A percentile compares a stretch with the other conserved stretches of the same genome.
phyloP scores from a whole-genome alignment of 352 stramenopile species.

The Globisporangium recalcitrans region DNA sequence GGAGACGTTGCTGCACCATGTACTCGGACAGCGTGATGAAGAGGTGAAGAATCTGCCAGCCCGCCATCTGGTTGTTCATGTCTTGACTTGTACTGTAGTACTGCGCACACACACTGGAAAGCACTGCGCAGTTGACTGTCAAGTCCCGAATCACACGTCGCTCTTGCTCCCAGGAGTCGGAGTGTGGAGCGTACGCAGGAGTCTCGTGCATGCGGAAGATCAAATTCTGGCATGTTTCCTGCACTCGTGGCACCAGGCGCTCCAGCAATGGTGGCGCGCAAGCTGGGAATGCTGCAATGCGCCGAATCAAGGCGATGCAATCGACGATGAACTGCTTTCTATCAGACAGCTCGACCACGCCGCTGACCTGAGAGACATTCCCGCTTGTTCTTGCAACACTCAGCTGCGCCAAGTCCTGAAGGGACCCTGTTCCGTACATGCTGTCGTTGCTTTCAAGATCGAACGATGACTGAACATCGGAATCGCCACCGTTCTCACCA shows the following conservation, averaged over 20 bases:
- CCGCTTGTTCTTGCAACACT: conserved; percentile 38
- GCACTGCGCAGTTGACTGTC: conserved; percentile 46
- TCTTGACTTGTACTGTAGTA: conserved; percentile 54
- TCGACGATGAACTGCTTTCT: conserved; percentile 70
- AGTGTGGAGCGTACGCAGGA: conserved; percentile 31
- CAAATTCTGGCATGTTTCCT: conserved; percentile 32
- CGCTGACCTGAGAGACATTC: conserved; percentile 16
- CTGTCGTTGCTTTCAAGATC: conserved; percentile 30
- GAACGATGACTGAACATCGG: conserved; percentile 29
- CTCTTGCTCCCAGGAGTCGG: conserved; percentile 46
- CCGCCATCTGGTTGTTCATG: conserved; percentile 51
- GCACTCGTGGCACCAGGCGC: conserved; percentile 41
- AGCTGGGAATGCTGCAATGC: conserved; percentile 54
- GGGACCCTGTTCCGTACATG: conserved; percentile 45
- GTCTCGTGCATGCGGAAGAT: conserved; percentile 51
- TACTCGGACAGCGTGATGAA: conserved; percentile 64
- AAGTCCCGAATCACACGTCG: conserved; percentile 49
- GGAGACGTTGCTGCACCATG: conserved; percentile 48
- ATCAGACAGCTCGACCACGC: conserved; percentile 55
- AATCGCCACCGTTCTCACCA: conserved; percentile 24
- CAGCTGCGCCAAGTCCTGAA: conserved; percentile 70
- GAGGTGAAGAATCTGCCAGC: conserved; percentile 58
- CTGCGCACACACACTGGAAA: conserved; percentile 57
- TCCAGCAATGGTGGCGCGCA: conserved; percentile 52
- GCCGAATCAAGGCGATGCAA: conserved; percentile 63